Base-by-base conservation (phyloP, 805 yeast species). In the Candida alai region DNA sequence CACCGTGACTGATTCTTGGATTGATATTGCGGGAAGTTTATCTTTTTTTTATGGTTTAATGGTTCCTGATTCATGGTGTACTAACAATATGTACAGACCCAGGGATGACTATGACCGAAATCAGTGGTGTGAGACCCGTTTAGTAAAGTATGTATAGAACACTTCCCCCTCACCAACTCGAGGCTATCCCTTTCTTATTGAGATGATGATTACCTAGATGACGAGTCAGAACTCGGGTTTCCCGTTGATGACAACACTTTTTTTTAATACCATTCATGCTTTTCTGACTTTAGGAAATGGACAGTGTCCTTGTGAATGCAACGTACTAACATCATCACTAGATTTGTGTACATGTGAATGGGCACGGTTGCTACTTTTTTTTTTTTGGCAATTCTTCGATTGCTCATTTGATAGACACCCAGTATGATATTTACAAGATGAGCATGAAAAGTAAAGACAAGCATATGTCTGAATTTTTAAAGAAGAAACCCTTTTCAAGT, bases 181-280 rank as follows among this genome's bases (percentile, higher is more conserved):
- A n/a, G n/a, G n/a, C n/a, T n/a, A n/a, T n/a, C n/a, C n/a, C n/a
- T n/a, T 9, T 24, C 8, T 17, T 7, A 47, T 48, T 45, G 46
- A 58, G 41, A 57, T 59, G 79, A 74, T 74, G 80, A 74, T 62
- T 48, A 42, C 65, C 55, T 80, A 84, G 96, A 89, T 88, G 97
- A 88, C 96, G 96, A 88, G 96, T 88, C 97, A 78, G 94, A 88
- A 72, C 58, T 69, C 85, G 87, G 86, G 93, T 62, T 83, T 73
- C 85, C 86, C 85, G 83, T 74, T 87, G 96, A 86, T 78, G 96
- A 87, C 76, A 84, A 73, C 69, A 54, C 64, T 67, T 68, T 76
- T 71, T 71, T 62, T 66, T 15, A 27, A 49, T 72, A 83, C 96
- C 96, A 88, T 88, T 89, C 96, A 88, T 88, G 96, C 96, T 59